Conservation (phyloP, 805 yeast species). For the Naumovozyma baii region DNA sequence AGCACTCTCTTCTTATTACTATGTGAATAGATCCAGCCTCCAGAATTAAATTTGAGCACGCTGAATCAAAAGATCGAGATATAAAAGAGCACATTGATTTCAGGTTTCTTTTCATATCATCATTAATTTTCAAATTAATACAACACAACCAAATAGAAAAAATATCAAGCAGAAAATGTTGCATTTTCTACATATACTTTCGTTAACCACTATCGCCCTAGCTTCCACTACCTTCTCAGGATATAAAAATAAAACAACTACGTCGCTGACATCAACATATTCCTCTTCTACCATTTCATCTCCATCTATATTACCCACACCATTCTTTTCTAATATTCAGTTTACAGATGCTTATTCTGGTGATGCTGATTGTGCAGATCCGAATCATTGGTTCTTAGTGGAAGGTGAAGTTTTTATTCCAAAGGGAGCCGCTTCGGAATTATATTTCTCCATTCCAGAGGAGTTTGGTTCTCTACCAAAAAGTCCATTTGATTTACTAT, state of each 20-base stretch:
- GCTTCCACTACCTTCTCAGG: conserved; percentile 5
- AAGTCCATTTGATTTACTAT: conserved; percentile 12
- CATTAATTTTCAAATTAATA: too few relatives aligned
- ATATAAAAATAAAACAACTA: neutral
- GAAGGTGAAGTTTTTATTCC: conserved; percentile 20
- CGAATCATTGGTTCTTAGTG: conserved; percentile 22
- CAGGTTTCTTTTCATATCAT: too few relatives aligned
- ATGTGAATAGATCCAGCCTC: too few relatives aligned
- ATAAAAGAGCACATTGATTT: too few relatives aligned
- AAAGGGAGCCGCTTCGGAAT: conserved; percentile 11
- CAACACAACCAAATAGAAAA: too few relatives aligned
- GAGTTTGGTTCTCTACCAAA: conserved; percentile 17
- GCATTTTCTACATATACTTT: neutral
- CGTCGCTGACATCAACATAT: too few relatives aligned
- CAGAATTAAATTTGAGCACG: too few relatives aligned
- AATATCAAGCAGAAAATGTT: too few relatives aligned
- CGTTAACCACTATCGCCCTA: conserved; percentile 1
- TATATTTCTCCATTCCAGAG: conserved; percentile 19
- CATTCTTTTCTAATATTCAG: conserved; percentile 15
- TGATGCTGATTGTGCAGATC: conserved; percentile 16
- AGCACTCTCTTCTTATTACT: too few relatives aligned
- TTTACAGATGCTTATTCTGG: conserved; percentile 19
- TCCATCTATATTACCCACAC: too few relatives aligned
- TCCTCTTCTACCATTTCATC: too few relatives aligned
- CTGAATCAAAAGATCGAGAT: too few relatives aligned